Evolutionary conservation across 305 asterid species (phyloP).

Genomic region (Solanum hybrid): DNA sequence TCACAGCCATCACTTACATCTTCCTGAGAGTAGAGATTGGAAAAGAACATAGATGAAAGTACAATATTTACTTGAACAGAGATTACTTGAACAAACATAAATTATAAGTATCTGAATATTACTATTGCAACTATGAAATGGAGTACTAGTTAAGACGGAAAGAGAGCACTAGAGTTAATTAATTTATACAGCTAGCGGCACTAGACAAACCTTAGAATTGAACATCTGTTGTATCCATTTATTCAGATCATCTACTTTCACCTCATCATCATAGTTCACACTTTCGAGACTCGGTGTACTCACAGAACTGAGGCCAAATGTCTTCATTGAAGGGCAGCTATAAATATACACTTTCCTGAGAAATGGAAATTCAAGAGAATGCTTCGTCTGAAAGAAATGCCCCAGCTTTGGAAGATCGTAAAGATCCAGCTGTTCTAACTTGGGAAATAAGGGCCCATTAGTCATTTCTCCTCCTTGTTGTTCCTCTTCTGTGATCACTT

Average conservation of each 20-base stretch:
- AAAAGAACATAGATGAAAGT: neutral
- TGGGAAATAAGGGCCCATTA: neutral
- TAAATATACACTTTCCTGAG: neutral
- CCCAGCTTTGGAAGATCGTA: neutral
- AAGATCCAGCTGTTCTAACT: neutral
- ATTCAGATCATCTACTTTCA: neutral
- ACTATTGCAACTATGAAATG: neutral
- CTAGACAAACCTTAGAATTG: neutral
- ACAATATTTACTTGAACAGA: neutral
- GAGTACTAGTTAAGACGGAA: neutral
- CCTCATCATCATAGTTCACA: neutral
- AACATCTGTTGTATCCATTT: neutral
- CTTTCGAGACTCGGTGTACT: neutral
- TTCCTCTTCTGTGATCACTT: slow-evolving; percentile 1
- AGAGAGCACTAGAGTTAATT: neutral
- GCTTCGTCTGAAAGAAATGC: neutral
- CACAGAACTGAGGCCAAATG: neutral
- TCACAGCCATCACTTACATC: neutral
- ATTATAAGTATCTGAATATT: neutral
- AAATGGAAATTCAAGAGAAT: neutral
- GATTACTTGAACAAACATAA: neutral
- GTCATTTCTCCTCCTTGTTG: neutral
- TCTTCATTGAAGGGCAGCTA: neutral
- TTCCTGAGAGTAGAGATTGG: neutral
- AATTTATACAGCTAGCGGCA: neutral